Conservation (phyloP, 306 rosid species). For the Quercus wislizeni region DNA sequence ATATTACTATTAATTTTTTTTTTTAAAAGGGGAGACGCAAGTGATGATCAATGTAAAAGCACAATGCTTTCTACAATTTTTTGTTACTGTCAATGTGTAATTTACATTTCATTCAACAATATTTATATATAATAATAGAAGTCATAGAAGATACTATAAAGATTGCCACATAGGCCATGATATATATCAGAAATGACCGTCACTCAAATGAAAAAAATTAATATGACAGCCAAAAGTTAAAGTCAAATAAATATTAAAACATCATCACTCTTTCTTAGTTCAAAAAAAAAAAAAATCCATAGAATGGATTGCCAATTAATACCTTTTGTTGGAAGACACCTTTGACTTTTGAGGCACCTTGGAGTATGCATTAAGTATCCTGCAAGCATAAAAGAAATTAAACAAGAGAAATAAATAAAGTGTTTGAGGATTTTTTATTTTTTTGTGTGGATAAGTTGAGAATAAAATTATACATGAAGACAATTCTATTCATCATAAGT, state of each 20-base stretch:
- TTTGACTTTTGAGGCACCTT: constrained; percentile 57
- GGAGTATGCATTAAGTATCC: constrained; percentile 56
- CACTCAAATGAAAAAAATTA: neutral
- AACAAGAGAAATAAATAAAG: neutral
- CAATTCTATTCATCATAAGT: neutral
- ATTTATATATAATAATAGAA: neutral
- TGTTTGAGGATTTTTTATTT: too few relatives aligned
- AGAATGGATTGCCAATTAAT: constrained; percentile 3
- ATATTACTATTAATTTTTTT: too few relatives aligned
- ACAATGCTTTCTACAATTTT: neutral
- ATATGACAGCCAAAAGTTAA: neutral
- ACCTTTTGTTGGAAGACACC: constrained; percentile 61
- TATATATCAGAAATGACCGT: neutral
- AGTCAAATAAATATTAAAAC: neutral
- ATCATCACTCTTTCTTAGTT: neutral
- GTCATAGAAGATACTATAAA: neutral
- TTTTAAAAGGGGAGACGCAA: neutral
- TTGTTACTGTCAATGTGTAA: neutral
- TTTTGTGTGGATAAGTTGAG: neutral
- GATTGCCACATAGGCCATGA: neutral
- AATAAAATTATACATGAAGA: constrained; percentile 8
- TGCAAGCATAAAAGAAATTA: constrained; percentile 24
- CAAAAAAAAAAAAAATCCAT: neutral
- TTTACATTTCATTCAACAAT: neutral
- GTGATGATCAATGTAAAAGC: neutral